Percentiles rank a stretch among this genome's conserved stretches.
Conservation (phyloP, 1,139 yeast genomes). For the Blastobotrys raffinosifermentans region DNA sequence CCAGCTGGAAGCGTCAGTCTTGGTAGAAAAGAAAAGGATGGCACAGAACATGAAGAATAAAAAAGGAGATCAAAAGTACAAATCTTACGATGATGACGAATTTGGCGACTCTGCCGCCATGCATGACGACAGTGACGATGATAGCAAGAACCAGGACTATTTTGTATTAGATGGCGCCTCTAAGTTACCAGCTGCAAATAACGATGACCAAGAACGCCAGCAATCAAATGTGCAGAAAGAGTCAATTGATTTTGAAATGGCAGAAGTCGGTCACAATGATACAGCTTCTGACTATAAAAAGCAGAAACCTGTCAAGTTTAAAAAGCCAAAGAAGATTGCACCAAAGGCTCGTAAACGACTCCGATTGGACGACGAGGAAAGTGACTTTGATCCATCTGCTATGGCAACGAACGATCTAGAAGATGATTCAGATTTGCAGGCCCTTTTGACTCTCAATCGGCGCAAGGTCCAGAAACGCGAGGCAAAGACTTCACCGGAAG, state of each 20-base stretch:
- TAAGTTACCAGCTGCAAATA: constrained; percentile 7
- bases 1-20: constrained; percentile 42
- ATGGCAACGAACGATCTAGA: constrained; percentile 23
- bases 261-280: constrained; percentile 8
- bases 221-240: not conserved
- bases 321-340: constrained; percentile 38
- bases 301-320: constrained; percentile 43
- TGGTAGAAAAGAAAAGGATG: constrained; percentile 21
- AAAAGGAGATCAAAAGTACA: constrained; percentile 25
- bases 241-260: constrained; percentile 19
- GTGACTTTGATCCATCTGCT: constrained; percentile 10
- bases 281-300: constrained; percentile 25
- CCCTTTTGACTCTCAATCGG: constrained; percentile 39
- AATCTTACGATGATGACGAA: constrained; percentile 24
- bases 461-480: constrained; percentile 33
- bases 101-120: constrained; percentile 23
- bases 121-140: constrained; percentile 22
- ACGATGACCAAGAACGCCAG: no score
- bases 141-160: constrained; percentile 16
- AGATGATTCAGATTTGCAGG: constrained; percentile 47
- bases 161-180: constrained; percentile 26
- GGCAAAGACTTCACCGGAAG: constrained; percentile 18
- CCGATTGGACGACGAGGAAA: constrained; percentile 22
- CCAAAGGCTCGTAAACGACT: constrained; percentile 21
- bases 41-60: constrained; percentile 4